A percentile compares a stretch with the other conserved stretches of the same genome.
Conservation (phyloP, 768 basidiomycete genomes). For the Lyophyllum atratum region DNA sequence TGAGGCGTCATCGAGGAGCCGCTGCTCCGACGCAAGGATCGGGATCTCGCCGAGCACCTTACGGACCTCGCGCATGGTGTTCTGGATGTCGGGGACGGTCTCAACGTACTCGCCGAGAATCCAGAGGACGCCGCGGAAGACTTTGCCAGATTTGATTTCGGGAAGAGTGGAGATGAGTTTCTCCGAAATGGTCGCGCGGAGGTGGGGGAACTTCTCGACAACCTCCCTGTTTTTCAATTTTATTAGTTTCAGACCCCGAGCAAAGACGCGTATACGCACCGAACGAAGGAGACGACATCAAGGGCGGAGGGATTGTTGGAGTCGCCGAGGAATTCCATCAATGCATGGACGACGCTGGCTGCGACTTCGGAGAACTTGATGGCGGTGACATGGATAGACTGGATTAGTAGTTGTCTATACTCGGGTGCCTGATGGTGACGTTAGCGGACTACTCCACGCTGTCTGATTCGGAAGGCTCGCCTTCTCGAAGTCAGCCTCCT, state of each 20-base stretch:
- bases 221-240: conserved; percentile 63
- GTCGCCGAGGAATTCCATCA: conserved; percentile 95
- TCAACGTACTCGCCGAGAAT: conserved; percentile 97
- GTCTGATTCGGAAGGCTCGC: conserved; percentile 34
- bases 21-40: conserved; percentile 89
- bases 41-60: conserved; percentile 96
- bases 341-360: conserved; percentile 88
- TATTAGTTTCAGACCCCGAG: not conserved
- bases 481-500: conserved; percentile 93
- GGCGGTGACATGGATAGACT: conserved; percentile 95
- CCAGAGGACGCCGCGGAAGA: conserved; percentile 96
- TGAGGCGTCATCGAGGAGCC: conserved; percentile 73
- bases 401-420: conserved; percentile 94
- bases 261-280: conserved; percentile 27
- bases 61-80: conserved; percentile 75
- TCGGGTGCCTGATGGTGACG: conserved; percentile 70
- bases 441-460: not conserved
- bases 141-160: conserved; percentile 95
- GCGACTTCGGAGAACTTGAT: conserved; percentile 98
- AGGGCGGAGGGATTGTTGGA: conserved; percentile 93
- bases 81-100: conserved; percentile 63
- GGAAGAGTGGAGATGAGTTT: conserved; percentile 80
- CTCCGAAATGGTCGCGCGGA: conserved; percentile 80
- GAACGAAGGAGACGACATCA: conserved; percentile 82
- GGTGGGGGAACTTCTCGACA: conserved; percentile 93